Evolutionary conservation across 208 protist species (phyloP), one percentile per base, ranked within the genome.

Genomic region (Leishmania turanica): DNA sequence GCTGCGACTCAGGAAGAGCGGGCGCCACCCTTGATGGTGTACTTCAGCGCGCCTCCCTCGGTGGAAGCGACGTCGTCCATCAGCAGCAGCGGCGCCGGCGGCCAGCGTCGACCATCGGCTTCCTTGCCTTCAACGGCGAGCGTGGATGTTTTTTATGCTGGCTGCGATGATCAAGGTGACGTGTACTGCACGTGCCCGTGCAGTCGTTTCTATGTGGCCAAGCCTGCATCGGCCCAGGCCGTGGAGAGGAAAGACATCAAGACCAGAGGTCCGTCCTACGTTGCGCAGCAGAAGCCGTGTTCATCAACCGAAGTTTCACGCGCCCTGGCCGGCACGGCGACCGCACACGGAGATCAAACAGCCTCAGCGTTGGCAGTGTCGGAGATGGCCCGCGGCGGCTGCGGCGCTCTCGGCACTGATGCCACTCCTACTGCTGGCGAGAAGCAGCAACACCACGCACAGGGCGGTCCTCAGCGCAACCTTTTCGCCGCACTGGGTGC

Each of bases 111-210:
- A 11, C 19, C 56, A 47, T 68, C 56, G 21, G 21, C 40, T 64
- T 65, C 40, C 34, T 17, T 76, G 42, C 34, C 45, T 9, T 31
- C 56, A 15, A 8, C 40, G 21, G 74, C 54, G 17, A 49, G 40
- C 27, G 37, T 53, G 21, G 74, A 68, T 21, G 74, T 86, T 40
- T 86, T 79, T 70, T 82, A 82, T 68, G 82, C 82, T 42, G 78
- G 82, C 47, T 86, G 77, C 47, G 82, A 86, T 70, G 78, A 82
- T 19, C 53, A 75, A 6, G 78, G 78, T 13, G 78, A 78, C 37
- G 62, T 77, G 31, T 82, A 80, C 66, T 86, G 82, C 82, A 86
- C 82, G 31, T 86, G 82, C 37, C 82, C 77, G 0, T 71, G 54
- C 47, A 80, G 82, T 37, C 82, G 78, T 47, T 76, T 86, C 19